phyloP scores from a whole-genome alignment of 139 green algal species.

The Chlamydomonas schloesseri region DNA sequence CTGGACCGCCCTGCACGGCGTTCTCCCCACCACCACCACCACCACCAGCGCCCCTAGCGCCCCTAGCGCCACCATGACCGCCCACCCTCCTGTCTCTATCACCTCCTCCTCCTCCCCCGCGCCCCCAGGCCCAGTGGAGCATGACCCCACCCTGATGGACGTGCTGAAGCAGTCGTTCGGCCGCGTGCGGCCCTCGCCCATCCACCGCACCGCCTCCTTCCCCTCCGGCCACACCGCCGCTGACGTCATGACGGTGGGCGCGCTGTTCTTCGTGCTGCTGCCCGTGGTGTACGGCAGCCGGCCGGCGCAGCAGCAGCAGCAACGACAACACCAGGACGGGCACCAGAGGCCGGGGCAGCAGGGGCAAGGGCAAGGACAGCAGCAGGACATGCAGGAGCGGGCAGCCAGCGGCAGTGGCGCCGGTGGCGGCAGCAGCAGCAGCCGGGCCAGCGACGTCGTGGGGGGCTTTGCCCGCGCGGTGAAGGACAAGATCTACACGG shows the following conservation, averaged over 20 bases:
- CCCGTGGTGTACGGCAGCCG: constrained; percentile 35
- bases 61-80: no score
- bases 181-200: constrained; percentile 27
- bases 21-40: no score
- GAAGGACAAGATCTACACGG: no score
- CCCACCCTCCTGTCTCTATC: no score
- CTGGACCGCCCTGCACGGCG: no score
- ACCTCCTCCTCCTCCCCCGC: no score
- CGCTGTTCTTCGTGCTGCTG: constrained; percentile 41
- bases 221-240: constrained; percentile 34
- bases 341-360: not conserved
- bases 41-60: no score
- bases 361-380: not conserved
- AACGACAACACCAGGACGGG: not conserved
- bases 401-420: no score
- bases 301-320: no score
- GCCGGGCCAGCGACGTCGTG: no score
- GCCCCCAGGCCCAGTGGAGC: constrained; percentile 13
- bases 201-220: constrained; percentile 35
- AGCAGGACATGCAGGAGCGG: not conserved
- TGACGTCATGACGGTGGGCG: constrained; percentile 9
- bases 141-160: constrained; percentile 35
- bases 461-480: no score
- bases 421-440: no score
- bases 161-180: constrained; percentile 9